phyloP scores from a whole-genome alignment of 2,329 filamentous ascomycete genomes.

The Fusarium pseudograminearum region DNA sequence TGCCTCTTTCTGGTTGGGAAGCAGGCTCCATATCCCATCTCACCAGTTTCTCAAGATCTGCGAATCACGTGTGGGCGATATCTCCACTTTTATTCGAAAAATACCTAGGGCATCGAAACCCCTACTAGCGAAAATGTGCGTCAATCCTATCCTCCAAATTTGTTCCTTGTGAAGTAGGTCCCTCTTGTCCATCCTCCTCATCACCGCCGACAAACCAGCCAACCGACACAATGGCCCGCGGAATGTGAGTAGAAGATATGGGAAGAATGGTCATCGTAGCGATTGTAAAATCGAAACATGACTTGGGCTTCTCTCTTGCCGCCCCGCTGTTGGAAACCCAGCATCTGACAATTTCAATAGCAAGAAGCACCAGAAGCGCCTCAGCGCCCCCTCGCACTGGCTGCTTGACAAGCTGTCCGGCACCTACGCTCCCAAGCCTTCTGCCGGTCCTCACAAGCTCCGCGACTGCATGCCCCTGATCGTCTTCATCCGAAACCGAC shows the following conservation, averaged over 20 bases:
- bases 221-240: slow-evolving; percentile 71
- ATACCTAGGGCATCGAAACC: slow-evolving; percentile 54
- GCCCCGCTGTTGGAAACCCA: slow-evolving; percentile 13
- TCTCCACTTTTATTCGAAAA: not conserved
- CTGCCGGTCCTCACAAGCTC: slow-evolving; percentile 96
- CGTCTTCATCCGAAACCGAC: slow-evolving; percentile 95
- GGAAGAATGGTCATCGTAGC: slow-evolving; percentile 19
- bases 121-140: slow-evolving; percentile 44
- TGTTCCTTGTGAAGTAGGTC: slow-evolving; percentile 41
- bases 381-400: slow-evolving; percentile 99
- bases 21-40: not conserved
- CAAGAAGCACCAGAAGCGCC: slow-evolving; percentile 99
- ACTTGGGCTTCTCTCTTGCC: slow-evolving; percentile 14
- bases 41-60: not conserved
- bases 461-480: slow-evolving; percentile 99
- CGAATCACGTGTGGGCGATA: not conserved
- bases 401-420: slow-evolving; percentile 99
- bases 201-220: slow-evolving; percentile 55
- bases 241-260: slow-evolving; percentile 64
- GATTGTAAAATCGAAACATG: slow-evolving; percentile 12
- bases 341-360: slow-evolving; percentile 62
- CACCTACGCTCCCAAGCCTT: slow-evolving; percentile 78
- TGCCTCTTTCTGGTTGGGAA: not conserved
- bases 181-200: slow-evolving; percentile 51
- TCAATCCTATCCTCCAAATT: slow-evolving; percentile 44